Evolutionary conservation across 805 yeast genomes (phyloP).

Genomic region (Sugiyamaella qingdaonensis): DNA sequence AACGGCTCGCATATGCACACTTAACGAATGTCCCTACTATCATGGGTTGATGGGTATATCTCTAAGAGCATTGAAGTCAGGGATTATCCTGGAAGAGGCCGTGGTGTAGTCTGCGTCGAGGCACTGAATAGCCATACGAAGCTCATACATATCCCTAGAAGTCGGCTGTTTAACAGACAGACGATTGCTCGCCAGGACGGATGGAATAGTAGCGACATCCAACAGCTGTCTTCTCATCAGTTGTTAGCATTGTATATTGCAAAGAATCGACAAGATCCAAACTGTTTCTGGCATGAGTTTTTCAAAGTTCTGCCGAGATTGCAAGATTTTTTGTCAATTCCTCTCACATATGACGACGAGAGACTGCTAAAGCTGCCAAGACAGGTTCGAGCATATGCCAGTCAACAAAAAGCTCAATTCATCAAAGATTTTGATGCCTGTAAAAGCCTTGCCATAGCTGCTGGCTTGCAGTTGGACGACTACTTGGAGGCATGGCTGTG

Average conservation of each 20-base stretch:
- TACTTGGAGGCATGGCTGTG: conserved; percentile 78
- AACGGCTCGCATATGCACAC: neutral
- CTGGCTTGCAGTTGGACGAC: neutral
- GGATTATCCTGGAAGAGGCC: conserved; percentile 49
- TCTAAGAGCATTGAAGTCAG: conserved; percentile 33
- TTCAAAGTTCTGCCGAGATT: conserved; percentile 57
- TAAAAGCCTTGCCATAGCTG: conserved; percentile 6
- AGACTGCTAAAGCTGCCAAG: conserved; percentile 21
- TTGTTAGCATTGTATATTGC: conserved; percentile 23
- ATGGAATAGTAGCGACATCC: conserved; percentile 4
- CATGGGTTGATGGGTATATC: conserved; percentile 7
- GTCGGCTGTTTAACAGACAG: conserved; percentile 49
- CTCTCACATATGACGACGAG: conserved; percentile 54
- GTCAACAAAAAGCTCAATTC: conserved; percentile 32
- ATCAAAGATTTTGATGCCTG: conserved; percentile 41
- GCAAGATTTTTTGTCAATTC: conserved; percentile 51
- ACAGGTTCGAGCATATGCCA: conserved; percentile 17
- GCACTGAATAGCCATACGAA: conserved; percentile 39
- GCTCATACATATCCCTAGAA: conserved; percentile 54
- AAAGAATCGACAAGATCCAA: conserved; percentile 30
- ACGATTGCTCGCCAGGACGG: conserved; percentile 12
- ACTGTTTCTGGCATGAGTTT: conserved; percentile 61
- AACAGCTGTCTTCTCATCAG: conserved; percentile 23
- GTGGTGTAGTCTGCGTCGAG: conserved; percentile 52
- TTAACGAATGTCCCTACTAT: neutral